Base-by-base conservation (phyloP, 2,329 filamentous ascomycete species). In the Penicillium sp. region DNA sequence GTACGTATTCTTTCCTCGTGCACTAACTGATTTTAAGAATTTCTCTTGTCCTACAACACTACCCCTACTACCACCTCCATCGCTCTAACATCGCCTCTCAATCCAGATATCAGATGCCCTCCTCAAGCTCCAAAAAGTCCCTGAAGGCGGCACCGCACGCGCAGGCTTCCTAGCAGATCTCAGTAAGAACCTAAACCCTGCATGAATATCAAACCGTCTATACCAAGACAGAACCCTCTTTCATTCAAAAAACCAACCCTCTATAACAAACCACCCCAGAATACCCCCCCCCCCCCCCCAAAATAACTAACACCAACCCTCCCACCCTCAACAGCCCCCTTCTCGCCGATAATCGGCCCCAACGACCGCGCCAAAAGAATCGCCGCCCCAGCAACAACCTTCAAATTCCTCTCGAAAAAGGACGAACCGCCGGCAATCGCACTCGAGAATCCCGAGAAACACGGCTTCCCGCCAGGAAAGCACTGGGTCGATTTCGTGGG, bases 81-180 rank as follows among this genome's bases (percentile, higher is more conserved):
- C 4, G n/a, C 2, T 10, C 30, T 53, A 47, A 53, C 26, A 53
- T 51, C 13, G 26, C 28, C n/a, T 13, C 8, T 42, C 15, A 5
- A 5, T 33, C 37, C 56, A 91, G 82, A 81, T 92, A 63, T 91
- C 90, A 12, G 90, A 93, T 74, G 89, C 89, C 6, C 83, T 93
- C 1, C 82, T 91, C 59, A 91, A 89, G 71, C 82, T 93, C 53
- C 84, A 89, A 62, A 77, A 77, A 50, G 64, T 69, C 4, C 66
- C 73, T 6, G 58, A 70, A 28, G 78, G 76, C 12, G 63, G 67
- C 22, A 84, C 89, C 9, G 83, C 88, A 12, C 83, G 85, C 51
- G 89, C 88, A 28, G 90, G 91, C 58, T 88, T 88, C 72, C 78
- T 93, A 40, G 80, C 87, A 40, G 89, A 92, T 72, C 81, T 88